Evolutionary conservation across 257 asterid genomes (phyloP).

Genomic region (Nicotiana paniculata): DNA sequence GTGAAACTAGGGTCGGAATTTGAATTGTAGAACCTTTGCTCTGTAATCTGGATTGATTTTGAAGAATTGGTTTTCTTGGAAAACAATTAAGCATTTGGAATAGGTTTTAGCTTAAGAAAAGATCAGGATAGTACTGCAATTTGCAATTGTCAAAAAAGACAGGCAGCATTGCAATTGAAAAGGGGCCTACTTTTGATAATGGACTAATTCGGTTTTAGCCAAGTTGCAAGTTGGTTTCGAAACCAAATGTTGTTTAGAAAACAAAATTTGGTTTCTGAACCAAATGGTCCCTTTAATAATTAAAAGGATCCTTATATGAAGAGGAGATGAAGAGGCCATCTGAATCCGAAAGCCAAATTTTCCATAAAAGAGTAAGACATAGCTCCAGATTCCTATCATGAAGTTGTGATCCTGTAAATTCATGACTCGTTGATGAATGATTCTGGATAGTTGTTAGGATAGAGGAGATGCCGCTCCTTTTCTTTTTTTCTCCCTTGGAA

Average conservation of each 20-base stretch:
- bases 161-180: background rate
- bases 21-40: background rate
- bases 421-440: too few relatives aligned
- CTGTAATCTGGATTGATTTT: slow-evolving; percentile 3
- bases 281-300: background rate
- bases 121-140: background rate
- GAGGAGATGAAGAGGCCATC: background rate
- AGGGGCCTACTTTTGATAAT: background rate
- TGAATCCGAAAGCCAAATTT: background rate
- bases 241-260: background rate
- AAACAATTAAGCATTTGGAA: background rate
- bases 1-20: background rate
- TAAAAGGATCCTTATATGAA: background rate
- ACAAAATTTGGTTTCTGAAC: background rate
- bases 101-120: background rate
- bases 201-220: background rate
- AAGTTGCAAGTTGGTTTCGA: background rate
- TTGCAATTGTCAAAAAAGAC: background rate
- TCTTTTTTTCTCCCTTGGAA: too few relatives aligned
- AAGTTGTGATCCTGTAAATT: too few relatives aligned
- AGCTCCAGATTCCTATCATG: too few relatives aligned
- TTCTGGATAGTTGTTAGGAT: too few relatives aligned
- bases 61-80: background rate
- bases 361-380: background rate
- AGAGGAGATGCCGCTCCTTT: too few relatives aligned